A percentile compares a stretch with the other conserved stretches of the same genome.
phyloP scores from a whole-genome alignment of 2,329 filamentous ascomycete species.

The Diplodia corticola region DNA sequence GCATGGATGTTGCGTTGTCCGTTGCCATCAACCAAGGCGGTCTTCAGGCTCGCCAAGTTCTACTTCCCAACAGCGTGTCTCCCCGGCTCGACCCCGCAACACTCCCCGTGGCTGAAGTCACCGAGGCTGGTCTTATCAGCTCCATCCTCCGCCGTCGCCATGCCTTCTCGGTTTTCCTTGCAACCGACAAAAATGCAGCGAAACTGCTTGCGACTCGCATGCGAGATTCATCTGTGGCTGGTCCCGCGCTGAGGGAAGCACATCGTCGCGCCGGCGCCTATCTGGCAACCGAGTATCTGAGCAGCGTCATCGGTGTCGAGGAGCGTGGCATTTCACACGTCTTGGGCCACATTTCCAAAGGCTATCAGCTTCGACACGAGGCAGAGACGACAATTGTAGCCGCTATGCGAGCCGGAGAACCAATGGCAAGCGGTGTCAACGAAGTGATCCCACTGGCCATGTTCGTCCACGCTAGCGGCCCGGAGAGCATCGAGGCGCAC shows the following conservation, averaged over 20 bases:
- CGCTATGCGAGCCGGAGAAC: background rate
- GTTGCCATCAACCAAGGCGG: constrained; percentile 44
- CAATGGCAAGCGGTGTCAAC: background rate
- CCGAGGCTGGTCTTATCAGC: background rate
- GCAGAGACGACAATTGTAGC: background rate
- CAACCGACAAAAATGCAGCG: background rate
- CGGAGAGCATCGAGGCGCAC: background rate
- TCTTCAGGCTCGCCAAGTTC: constrained; percentile 48
- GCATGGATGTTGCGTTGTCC: constrained; percentile 34
- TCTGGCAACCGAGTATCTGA: background rate
- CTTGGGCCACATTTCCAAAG: background rate
- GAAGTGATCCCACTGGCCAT: background rate
- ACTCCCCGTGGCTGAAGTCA: background rate
- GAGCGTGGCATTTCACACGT: background rate
- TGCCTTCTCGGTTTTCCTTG: background rate
- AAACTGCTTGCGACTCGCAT: background rate
- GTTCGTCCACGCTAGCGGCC: background rate
- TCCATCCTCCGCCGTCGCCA: background rate
- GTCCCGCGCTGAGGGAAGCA: background rate
- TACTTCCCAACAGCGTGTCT: constrained; percentile 44
- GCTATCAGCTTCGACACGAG: background rate
- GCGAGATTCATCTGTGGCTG: background rate
- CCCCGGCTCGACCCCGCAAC: background rate
- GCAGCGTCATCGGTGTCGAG: background rate
- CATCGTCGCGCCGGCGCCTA: background rate